phyloP scores from a whole-genome alignment of 495 filamentous ascomycete species.

The Beverwykella pulmonaria region DNA sequence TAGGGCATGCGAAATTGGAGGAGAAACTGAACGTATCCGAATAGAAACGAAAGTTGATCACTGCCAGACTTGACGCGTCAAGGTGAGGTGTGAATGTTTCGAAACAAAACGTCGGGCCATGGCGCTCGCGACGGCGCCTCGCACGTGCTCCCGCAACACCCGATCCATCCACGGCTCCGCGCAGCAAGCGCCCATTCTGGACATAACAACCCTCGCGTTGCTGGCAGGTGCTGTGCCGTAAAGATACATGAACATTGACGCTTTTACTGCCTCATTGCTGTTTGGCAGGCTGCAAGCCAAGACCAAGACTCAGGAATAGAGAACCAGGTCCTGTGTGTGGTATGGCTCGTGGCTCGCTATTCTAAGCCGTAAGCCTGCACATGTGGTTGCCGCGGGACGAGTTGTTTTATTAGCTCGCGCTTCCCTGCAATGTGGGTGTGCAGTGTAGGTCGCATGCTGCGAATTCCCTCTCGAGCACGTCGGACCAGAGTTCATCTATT shows the following conservation, averaged over 20 bases:
- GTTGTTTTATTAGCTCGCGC: background rate
- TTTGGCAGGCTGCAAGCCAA: constrained; percentile 25
- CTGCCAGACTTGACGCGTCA: too few relatives aligned
- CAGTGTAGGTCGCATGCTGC: background rate
- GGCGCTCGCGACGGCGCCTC: background rate
- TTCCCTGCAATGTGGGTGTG: background rate
- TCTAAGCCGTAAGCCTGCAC: constrained; percentile 14
- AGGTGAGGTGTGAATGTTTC: constrained; percentile 32
- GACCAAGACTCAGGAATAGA: constrained; percentile 23
- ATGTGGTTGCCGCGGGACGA: background rate
- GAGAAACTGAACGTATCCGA: constrained; percentile 14
- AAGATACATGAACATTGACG: constrained; percentile 5
- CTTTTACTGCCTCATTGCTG: constrained; percentile 24
- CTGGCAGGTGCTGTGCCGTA: constrained; percentile 4
- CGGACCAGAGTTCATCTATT: background rate
- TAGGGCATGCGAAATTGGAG: constrained; percentile 15
- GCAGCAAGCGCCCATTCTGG: constrained; percentile 10
- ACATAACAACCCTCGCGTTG: background rate
- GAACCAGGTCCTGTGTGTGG: background rate
- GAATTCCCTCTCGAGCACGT: background rate
- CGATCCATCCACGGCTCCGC: background rate
- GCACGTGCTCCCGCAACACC: constrained; percentile 14
- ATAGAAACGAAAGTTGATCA: constrained; percentile 12
- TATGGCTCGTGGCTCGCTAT: constrained; percentile 20
- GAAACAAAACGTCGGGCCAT: constrained; percentile 16